Conservation (phyloP, 176 grass and related monocot genomes). For the Eleusine indica region DNA sequence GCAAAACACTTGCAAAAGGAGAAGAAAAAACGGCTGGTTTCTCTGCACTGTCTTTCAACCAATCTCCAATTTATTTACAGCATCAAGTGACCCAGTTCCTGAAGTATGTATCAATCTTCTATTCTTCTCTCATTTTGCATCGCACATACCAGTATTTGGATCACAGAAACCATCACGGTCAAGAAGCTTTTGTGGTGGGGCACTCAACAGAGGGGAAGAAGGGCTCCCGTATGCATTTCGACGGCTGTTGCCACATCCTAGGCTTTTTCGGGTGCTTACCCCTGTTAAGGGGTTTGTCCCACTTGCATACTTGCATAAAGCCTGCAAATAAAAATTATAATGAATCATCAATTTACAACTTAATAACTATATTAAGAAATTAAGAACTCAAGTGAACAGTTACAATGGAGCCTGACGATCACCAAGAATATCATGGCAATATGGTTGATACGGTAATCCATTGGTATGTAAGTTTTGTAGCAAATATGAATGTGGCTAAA, state of each 20-base stretch:
- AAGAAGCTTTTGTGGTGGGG: conserved; percentile 77
- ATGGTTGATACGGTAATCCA: neutral
- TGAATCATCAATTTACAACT: neutral
- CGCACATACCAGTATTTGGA: conserved; percentile 71
- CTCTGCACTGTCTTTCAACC: conserved; percentile 32
- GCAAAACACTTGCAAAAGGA: conserved; percentile 19
- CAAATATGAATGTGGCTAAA: neutral
- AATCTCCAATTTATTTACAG: conserved; percentile 47
- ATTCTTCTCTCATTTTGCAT: conserved; percentile 61
- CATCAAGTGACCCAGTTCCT: conserved; percentile 36
- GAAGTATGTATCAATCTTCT: conserved; percentile 25
- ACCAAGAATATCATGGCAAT: neutral
- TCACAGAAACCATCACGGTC: conserved; percentile 96
- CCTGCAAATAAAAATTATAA: conserved; percentile 40
- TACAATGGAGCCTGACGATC: neutral
- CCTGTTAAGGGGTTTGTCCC: conserved; percentile 89
- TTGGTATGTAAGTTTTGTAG: neutral
- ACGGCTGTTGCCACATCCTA: conserved; percentile 87
- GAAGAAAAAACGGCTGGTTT: conserved; percentile 6
- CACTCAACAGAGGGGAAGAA: conserved; percentile 90
- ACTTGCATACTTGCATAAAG: conserved; percentile 90
- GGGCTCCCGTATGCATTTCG: conserved; percentile 89
- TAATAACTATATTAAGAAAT: conserved; percentile 21
- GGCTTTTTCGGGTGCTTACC: conserved; percentile 77
- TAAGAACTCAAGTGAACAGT: neutral